Evolutionary conservation across 371 early-diverging fungal species (phyloP), one percentile per base, ranked within the genome.

Genomic region (Saksenaea vasiformis): DNA sequence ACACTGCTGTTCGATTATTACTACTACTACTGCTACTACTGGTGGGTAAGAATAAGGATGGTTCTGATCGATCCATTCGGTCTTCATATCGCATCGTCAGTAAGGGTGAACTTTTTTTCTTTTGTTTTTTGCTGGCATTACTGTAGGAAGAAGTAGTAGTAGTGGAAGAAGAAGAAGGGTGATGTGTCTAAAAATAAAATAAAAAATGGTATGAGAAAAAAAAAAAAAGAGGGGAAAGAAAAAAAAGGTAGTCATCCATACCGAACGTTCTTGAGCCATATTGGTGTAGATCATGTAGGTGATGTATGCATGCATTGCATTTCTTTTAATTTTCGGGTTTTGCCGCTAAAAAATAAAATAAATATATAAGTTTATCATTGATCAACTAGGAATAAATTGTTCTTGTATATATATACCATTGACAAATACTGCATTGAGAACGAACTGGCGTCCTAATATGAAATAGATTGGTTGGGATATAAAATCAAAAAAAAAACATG

Each of bases 271-370:
- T 60, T 73, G 67, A 19, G 74, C 70, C 69, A 76, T 73, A 43
- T 83, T 74, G n/a, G 79, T 80, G 68, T 83, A 83, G 24, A 83
- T 83, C 84, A 83, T 81, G 63, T 83, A 84, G 36, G 84, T 76
- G 57, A 84, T 84, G 62, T 84, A 84, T 43, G 84, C 82, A 72
- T 84, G 84, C 76, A 79, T 77, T 15, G 84, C 84, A 76, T 84
- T 84, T 47, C 80, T 69, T 66, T 84, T 84, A 39, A 82, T 76
- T 64, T 75, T 78, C 55, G 82, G 82, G 68, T 81, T 78, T 62
- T 82, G 73, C 64, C 79, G 81, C 83, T 82, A 68, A 44, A 60
- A 24, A 24, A 27, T 11, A 19, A 61, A 53, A 28, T 22, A 62
- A 28, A 7, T 44, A 44, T n/a, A n/a, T n/a, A n/a, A n/a, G n/a